phyloP scores from a whole-genome alignment of 805 yeast genomes.

The Saturnispora mendoncae region DNA sequence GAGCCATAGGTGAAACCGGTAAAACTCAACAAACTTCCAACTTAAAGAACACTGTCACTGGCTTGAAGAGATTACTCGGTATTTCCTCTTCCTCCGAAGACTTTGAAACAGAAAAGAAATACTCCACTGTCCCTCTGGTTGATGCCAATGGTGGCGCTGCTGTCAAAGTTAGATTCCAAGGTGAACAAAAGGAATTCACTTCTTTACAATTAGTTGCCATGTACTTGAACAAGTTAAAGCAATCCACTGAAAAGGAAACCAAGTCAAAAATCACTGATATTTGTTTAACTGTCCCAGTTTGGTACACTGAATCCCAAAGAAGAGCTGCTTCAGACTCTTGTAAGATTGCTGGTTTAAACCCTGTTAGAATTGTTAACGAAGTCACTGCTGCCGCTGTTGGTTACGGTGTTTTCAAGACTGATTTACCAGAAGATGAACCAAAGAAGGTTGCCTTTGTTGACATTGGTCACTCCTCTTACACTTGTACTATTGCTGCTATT shows the following conservation, averaged over 20 bases:
- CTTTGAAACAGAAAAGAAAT: constrained; percentile 63
- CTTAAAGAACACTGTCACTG: constrained; percentile 92
- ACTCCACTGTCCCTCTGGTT: constrained; percentile 61
- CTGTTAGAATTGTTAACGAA: constrained; percentile 96
- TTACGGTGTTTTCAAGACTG: constrained; percentile 97
- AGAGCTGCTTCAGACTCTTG: constrained; percentile 95
- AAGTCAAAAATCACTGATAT: constrained; percentile 78
- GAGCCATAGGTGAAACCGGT: constrained; percentile 92
- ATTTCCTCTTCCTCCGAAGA: constrained; percentile 68
- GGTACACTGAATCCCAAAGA: constrained; percentile 97
- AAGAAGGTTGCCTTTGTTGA: constrained; percentile 89
- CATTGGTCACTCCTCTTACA: constrained; percentile 93
- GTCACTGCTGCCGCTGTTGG: constrained; percentile 98
- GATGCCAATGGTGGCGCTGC: constrained; percentile 70
- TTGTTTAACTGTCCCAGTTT: constrained; percentile 89
- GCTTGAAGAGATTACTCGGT: constrained; percentile 88
- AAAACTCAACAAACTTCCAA: constrained; percentile 95
- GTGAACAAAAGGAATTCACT: constrained; percentile 69
- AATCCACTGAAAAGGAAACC: constrained; percentile 71
- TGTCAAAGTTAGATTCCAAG: constrained; percentile 76
- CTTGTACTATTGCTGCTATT: constrained; percentile 81
- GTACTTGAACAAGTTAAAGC: constrained; percentile 88
- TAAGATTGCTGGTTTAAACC: constrained; percentile 92
- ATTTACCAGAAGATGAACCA: constrained; percentile 89
- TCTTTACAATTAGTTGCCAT: constrained; percentile 89